phyloP scores from a whole-genome alignment of 768 basidiomycete genomes.

The Russula compacta region DNA sequence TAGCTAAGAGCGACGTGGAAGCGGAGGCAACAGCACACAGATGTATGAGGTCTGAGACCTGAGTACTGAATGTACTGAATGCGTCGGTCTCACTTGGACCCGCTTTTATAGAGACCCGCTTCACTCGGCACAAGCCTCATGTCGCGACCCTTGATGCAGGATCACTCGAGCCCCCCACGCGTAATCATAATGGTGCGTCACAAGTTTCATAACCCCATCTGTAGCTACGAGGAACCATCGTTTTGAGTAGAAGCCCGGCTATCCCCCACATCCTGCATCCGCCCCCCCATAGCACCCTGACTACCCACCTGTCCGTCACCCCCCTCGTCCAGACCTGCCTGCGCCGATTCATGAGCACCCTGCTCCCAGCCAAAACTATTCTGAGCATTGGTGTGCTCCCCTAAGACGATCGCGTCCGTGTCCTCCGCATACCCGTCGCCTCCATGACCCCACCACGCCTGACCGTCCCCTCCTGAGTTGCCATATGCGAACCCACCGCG shows the following conservation, averaged over 20 bases:
- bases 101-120: background rate
- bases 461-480: constrained; percentile 38
- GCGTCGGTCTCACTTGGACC: background rate
- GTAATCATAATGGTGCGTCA: background rate
- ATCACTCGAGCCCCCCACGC: background rate
- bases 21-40: too few relatives aligned
- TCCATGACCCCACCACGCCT: constrained; percentile 27
- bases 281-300: constrained; percentile 19
- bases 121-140: background rate
- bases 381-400: constrained; percentile 33
- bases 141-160: background rate
- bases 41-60: too few relatives aligned
- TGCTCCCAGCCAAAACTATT: constrained; percentile 14
- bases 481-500: constrained; percentile 32
- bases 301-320: background rate
- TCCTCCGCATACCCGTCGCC: constrained; percentile 29
- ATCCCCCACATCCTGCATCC: constrained; percentile 65
- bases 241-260: constrained; percentile 60
- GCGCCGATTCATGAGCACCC: background rate
- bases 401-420: constrained; percentile 52
- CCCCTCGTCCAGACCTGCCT: constrained; percentile 3
- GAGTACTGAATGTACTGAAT: too few relatives aligned
- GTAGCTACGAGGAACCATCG: constrained; percentile 18
- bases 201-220: constrained; percentile 19
- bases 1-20: too few relatives aligned